Conservation (phyloP, 2,329 filamentous ascomycete genomes). For the Xylariaceae sp. region DNA sequence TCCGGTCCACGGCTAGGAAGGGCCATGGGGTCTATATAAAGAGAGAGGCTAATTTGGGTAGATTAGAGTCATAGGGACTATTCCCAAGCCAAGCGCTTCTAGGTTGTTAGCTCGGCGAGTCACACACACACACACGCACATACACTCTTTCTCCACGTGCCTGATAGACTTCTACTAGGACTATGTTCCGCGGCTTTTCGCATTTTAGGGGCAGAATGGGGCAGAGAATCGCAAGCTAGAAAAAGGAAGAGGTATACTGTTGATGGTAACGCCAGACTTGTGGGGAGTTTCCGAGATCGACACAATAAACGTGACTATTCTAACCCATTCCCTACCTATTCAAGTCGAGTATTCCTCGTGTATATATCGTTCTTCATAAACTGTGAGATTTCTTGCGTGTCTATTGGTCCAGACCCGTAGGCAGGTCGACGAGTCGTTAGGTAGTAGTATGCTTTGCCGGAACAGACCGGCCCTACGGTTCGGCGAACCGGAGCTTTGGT, state of each 20-base stretch:
- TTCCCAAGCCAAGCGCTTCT: constrained; percentile 12
- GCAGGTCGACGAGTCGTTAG: neutral
- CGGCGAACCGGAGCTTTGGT: constrained; percentile 25
- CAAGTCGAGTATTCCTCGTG: too few relatives aligned
- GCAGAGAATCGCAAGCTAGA: too few relatives aligned
- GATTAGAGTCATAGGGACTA: too few relatives aligned
- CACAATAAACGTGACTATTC: too few relatives aligned
- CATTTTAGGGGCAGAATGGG: constrained; percentile 2
- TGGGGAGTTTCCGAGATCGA: too few relatives aligned
- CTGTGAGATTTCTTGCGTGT: too few relatives aligned
- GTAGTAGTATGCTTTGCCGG: constrained; percentile 14
- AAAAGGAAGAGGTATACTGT: too few relatives aligned
- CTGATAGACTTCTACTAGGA: neutral
- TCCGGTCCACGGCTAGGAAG: neutral
- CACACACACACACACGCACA: constrained; percentile 3
- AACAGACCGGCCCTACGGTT: constrained; percentile 15
- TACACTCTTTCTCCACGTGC: constrained; percentile 13
- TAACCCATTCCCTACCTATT: too few relatives aligned
- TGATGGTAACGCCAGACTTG: too few relatives aligned
- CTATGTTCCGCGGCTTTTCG: constrained; percentile 20
- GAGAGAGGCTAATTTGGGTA: constrained; percentile 4
- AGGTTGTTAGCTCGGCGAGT: too few relatives aligned
- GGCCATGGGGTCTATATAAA: constrained; percentile 3
- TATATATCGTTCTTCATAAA: too few relatives aligned
- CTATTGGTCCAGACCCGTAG: too few relatives aligned